Evolutionary conservation across 73 alveolate species (phyloP).

Genomic region (Tetrahymena elliotti): DNA sequence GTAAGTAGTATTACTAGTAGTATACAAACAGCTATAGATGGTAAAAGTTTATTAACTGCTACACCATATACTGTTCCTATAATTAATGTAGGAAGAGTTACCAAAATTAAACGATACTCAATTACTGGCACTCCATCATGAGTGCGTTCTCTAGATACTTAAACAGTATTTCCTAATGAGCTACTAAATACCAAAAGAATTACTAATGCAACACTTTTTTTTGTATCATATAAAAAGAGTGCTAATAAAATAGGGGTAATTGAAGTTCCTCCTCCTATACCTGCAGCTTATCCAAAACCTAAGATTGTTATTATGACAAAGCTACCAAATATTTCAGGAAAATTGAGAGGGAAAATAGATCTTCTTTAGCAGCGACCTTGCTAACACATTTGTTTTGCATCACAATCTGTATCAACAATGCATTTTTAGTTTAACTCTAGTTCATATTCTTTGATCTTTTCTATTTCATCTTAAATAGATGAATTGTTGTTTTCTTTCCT

Average conservation of each 20-base stretch:
- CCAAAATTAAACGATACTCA: background rate
- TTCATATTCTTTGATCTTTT: background rate
- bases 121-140: background rate
- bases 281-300: background rate
- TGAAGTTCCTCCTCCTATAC: background rate
- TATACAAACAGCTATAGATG: background rate
- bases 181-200: background rate
- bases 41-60: background rate
- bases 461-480: background rate
- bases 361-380: background rate
- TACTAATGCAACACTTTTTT: background rate
- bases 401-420: background rate
- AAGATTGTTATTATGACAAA: background rate
- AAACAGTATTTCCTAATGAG: background rate
- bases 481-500: background rate
- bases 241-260: background rate
- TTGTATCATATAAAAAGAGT: background rate
- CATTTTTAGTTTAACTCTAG: background rate
- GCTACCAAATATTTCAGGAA: background rate
- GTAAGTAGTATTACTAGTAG: background rate
- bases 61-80: background rate
- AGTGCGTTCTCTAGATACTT: background rate
- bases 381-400: background rate
- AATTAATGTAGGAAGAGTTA: background rate
- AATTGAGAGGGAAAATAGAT: background rate